Evolutionary conservation across 1,139 yeast species (phyloP).

Genomic region (Candida sojae): DNA sequence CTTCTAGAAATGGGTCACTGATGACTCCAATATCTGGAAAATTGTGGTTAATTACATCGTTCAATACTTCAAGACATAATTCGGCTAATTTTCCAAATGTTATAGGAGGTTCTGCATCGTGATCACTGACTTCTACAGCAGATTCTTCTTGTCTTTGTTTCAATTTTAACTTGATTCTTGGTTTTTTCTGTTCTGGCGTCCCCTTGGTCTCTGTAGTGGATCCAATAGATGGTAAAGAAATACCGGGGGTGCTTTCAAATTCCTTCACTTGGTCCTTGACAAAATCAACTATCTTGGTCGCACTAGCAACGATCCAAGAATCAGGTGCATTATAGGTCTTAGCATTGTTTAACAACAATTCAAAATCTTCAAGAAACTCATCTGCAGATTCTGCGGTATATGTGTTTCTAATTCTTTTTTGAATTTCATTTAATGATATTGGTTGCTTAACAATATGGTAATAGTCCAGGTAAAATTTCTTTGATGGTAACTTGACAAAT

Average conservation of each 20-base stretch:
- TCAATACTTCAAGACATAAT: slow-evolving; percentile 26
- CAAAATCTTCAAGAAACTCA: slow-evolving; percentile 57
- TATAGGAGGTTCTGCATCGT: slow-evolving; percentile 10
- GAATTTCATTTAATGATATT: slow-evolving; percentile 66
- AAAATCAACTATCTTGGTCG: slow-evolving; percentile 41
- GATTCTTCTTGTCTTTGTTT: slow-evolving; percentile 8
- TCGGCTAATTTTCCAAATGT: slow-evolving; percentile 25
- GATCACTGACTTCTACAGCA: slow-evolving; percentile 1
- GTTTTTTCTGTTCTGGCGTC: slow-evolving; percentile 10
- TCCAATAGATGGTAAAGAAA: slow-evolving; percentile 1
- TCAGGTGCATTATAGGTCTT: slow-evolving; percentile 60
- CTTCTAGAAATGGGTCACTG: slow-evolving; percentile 59
- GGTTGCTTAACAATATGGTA: slow-evolving; percentile 67
- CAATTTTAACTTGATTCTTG: slow-evolving; percentile 15
- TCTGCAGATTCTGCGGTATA: slow-evolving; percentile 29
- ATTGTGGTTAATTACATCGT: slow-evolving; percentile 43
- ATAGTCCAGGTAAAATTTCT: slow-evolving; percentile 80
- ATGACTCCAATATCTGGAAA: slow-evolving; percentile 46
- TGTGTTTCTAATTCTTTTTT: slow-evolving; percentile 40
- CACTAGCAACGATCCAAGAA: slow-evolving; percentile 62
- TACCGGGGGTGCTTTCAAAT: slow-evolving; percentile 17
- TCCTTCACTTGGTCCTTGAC: slow-evolving; percentile 44
- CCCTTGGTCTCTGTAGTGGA: neutral
- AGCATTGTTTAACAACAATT: slow-evolving; percentile 61
- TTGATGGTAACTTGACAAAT: slow-evolving; percentile 70